phyloP scores from a whole-genome alignment of 2,329 filamentous ascomycete species.

The Tolypocladium tropicale region DNA sequence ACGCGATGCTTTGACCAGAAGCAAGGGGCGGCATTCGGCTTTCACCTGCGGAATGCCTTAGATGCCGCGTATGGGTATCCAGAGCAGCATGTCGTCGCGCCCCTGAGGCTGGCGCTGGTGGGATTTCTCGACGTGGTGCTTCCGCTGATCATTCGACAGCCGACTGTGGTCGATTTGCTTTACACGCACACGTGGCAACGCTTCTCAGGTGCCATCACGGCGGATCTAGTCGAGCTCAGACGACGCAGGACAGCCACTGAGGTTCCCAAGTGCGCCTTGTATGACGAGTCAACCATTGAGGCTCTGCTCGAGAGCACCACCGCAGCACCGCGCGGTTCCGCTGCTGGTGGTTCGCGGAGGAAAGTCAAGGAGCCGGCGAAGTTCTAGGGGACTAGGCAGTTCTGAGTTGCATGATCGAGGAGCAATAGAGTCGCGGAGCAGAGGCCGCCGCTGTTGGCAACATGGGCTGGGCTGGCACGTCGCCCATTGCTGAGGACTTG shows the following conservation, averaged over 20 bases:
- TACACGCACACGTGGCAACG: constrained; percentile 12
- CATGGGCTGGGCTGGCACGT: neutral
- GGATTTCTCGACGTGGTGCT: constrained; percentile 15
- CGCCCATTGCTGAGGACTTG: neutral
- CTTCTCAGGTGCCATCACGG: constrained; percentile 12
- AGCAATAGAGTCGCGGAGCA: neutral
- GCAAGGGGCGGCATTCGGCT: constrained; percentile 11
- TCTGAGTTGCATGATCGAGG: neutral
- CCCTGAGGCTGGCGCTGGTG: constrained; percentile 21
- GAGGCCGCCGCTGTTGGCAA: neutral
- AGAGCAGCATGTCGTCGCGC: constrained; percentile 15
- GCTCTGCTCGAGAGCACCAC: constrained; percentile 9
- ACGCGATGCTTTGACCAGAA: constrained; percentile 8
- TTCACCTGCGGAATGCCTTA: constrained; percentile 17
- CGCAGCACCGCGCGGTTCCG: neutral
- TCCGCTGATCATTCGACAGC: constrained; percentile 14
- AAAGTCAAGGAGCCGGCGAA: neutral
- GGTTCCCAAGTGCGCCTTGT: neutral
- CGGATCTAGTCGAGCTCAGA: constrained; percentile 16
- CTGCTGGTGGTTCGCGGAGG: neutral
- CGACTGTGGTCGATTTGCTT: constrained; percentile 12
- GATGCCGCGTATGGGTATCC: constrained; percentile 15
- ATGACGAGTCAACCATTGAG: constrained; percentile 9
- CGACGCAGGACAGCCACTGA: neutral
- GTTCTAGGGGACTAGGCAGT: neutral